A percentile compares a stretch with the other conserved stretches of the same genome.
These are phyloP conservation scores for Xylariomycetidae sp. DNA, from an alignment of 2,329 filamentous ascomycete species.

Conservation along the genomic window DNA sequence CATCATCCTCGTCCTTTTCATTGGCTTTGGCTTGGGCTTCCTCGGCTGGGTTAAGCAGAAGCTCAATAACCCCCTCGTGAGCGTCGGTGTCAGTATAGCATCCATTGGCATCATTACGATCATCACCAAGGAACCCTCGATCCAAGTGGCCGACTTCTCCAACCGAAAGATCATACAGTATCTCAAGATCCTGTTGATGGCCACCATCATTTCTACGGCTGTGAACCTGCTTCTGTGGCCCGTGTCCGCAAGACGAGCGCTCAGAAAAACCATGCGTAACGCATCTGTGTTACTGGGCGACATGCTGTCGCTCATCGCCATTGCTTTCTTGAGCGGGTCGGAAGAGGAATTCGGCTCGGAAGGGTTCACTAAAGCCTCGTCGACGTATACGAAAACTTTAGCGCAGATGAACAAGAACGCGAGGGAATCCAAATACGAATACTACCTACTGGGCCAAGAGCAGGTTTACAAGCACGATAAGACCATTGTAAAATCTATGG, in stretches of 20 bases:
- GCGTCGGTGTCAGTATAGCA: conserved; percentile 77
- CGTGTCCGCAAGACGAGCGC: conserved; percentile 65
- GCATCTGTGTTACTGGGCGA: conserved; percentile 71
- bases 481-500: conserved; percentile 75
- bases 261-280: conserved; percentile 68
- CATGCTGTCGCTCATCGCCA: conserved; percentile 75
- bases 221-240: conserved; percentile 77
- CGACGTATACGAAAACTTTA: conserved; percentile 61
- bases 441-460: conserved; percentile 76
- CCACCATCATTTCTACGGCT: conserved; percentile 62
- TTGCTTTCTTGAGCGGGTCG: conserved; percentile 75
- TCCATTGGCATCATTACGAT: conserved; percentile 86
- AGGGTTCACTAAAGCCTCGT: conserved; percentile 56
- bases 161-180: conserved; percentile 76
- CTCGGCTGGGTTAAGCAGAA: conserved; percentile 83
- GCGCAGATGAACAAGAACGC: conserved; percentile 68
- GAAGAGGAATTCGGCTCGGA: conserved; percentile 69
- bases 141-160: conserved; percentile 76
- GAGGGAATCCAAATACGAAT: conserved; percentile 82
- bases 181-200: conserved; percentile 77
- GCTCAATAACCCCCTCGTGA: conserved; percentile 72
- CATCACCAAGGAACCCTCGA: conserved; percentile 83
- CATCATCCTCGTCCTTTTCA: conserved; percentile 75
- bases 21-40: conserved; percentile 80
- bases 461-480: conserved; percentile 73